Evolutionary conservation across 306 rosid genomes (phyloP).

Genomic region (Arachis hypogaea): DNA sequence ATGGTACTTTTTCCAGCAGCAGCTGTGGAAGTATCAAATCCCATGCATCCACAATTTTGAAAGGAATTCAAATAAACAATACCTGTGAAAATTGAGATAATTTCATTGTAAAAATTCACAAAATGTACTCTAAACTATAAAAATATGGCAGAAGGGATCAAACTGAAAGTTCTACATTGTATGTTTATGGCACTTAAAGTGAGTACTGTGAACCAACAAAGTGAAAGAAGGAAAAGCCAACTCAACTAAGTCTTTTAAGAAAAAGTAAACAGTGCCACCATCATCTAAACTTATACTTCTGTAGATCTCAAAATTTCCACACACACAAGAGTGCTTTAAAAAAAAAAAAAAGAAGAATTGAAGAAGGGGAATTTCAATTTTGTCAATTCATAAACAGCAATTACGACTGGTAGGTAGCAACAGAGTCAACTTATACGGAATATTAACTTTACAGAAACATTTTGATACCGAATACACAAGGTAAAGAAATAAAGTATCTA

Average conservation of each 20-base stretch:
- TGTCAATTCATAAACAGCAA: conserved; percentile 39
- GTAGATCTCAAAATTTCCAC: conserved; percentile 34
- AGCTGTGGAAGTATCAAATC: conserved; percentile 44
- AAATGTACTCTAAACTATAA: conserved; percentile 19
- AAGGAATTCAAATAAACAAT: background rate
- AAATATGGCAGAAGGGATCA: conserved; percentile 20
- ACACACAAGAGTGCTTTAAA: too few relatives aligned
- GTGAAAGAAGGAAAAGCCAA: conserved; percentile 20
- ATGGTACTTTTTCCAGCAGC: conserved; percentile 41
- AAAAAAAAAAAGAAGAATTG: background rate
- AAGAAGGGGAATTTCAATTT: background rate
- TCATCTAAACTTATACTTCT: conserved; percentile 14
- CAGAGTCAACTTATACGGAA: conserved; percentile 36
- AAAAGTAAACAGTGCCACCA: conserved; percentile 37
- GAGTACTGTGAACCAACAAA: conserved; percentile 20
- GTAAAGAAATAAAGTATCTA: conserved; percentile 27
- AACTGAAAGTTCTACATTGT: conserved; percentile 8
- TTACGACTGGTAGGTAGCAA: conserved; percentile 28
- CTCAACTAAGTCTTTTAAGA: conserved; percentile 20
- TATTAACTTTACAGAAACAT: conserved; percentile 39
- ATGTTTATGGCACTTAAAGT: conserved; percentile 23
- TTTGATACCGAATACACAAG: conserved; percentile 23
- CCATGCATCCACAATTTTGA: conserved; percentile 41
- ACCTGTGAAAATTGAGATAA: conserved; percentile 47
- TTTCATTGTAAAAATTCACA: conserved; percentile 30